Evolutionary conservation across 176 grass and related monocot genomes (phyloP).

Genomic region (Chloris gayana): DNA sequence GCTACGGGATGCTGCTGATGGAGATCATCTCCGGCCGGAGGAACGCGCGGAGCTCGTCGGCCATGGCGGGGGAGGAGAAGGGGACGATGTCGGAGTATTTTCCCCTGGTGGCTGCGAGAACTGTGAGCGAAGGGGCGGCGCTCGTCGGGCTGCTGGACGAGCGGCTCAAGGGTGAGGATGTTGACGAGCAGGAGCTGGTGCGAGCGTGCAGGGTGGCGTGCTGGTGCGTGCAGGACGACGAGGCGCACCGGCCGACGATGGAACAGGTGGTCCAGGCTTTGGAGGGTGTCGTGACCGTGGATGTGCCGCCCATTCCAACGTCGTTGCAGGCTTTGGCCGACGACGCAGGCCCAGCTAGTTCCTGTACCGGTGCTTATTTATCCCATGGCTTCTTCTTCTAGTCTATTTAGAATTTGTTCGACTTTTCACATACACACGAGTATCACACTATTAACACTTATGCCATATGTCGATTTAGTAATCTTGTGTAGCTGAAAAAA

Average conservation of each 20-base stretch:
- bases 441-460: no score
- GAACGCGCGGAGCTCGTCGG: slow-evolving; percentile 21
- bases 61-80: background rate
- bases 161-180: slow-evolving; percentile 32
- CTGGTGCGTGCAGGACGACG: slow-evolving; percentile 69
- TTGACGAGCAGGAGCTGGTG: slow-evolving; percentile 34
- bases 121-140: slow-evolving; percentile 23
- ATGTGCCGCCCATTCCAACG: slow-evolving; percentile 48
- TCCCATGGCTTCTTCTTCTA: background rate
- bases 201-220: slow-evolving; percentile 50
- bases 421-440: no score
- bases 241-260: slow-evolving; percentile 45
- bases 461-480: no score
- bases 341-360: background rate
- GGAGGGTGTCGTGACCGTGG: slow-evolving; percentile 30
- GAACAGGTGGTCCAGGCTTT: slow-evolving; percentile 46
- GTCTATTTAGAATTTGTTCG: no score
- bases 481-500: no score
- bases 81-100: slow-evolving; percentile 27
- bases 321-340: slow-evolving; percentile 27
- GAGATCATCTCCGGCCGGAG: slow-evolving; percentile 54
- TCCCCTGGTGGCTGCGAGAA: slow-evolving; percentile 35
- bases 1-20: slow-evolving; percentile 55
- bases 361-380: background rate
- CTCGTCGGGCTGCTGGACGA: slow-evolving; percentile 37